These are phyloP conservation scores for Kuraishia molischiana DNA, from an alignment of 805 yeast species.

Conservation along the genomic window DNA sequence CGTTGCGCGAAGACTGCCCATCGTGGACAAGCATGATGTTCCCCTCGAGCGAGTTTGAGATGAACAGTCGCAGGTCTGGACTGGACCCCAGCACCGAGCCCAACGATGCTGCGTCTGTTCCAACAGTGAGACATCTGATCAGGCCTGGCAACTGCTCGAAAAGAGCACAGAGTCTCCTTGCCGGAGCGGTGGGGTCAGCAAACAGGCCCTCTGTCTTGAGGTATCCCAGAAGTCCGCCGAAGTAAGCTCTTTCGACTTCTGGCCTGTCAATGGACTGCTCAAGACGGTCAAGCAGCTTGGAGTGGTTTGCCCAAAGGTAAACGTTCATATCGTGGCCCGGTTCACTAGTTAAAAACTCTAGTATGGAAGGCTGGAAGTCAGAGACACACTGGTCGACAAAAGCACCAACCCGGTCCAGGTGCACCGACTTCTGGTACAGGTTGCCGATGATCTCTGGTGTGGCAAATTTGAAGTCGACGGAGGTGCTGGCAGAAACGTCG, in stretches of 20 bases:
- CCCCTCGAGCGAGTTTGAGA: constrained; percentile 37
- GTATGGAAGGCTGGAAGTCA: background rate
- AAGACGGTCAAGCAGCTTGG: background rate
- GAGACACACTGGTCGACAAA: constrained; percentile 13
- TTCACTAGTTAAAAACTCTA: background rate
- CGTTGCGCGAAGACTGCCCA: background rate
- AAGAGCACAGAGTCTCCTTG: background rate
- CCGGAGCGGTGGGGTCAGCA: background rate
- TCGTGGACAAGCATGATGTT: constrained; percentile 23
- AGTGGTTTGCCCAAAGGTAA: background rate
- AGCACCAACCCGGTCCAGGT: constrained; percentile 6
- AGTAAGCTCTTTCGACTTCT: background rate
- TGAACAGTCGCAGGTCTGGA: constrained; percentile 27
- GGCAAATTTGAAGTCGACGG: constrained; percentile 19
- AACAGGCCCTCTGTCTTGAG: background rate
- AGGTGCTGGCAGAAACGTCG: background rate
- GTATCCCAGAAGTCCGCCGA: background rate
- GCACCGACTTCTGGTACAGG: constrained; percentile 20
- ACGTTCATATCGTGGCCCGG: background rate
- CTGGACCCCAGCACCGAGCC: constrained; percentile 9
- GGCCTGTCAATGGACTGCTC: background rate
- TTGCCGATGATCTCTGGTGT: constrained; percentile 22
- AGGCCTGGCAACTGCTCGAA: background rate
- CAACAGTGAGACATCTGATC: background rate
- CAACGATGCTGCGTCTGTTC: constrained; percentile 1